A percentile compares a stretch with the other conserved stretches of the same genome.
phyloP scores from a whole-genome alignment of 805 yeast species.

The Diddensiella caesifluorescens region DNA sequence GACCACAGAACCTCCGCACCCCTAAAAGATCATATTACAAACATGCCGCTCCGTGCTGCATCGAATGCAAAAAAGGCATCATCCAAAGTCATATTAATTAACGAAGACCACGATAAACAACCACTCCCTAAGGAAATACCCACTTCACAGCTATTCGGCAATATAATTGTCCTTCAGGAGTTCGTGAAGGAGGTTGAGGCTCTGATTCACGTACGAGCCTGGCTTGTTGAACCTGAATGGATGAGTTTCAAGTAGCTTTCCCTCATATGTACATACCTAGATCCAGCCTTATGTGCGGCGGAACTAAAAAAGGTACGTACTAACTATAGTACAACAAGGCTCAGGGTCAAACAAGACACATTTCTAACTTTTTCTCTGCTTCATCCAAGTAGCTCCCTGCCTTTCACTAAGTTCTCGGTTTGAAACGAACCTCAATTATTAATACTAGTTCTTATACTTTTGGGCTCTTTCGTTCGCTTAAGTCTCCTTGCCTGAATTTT shows the following conservation, averaged over 20 bases:
- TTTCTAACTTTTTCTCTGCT: too few species aligned
- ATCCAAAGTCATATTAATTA: background rate
- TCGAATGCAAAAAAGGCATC: background rate
- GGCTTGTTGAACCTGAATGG: conserved; percentile 15
- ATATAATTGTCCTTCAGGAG: conserved; percentile 24
- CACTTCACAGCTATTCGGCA: conserved; percentile 23
- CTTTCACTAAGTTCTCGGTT: too few species aligned
- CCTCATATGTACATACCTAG: too few species aligned
- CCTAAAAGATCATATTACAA: conserved; percentile 1
- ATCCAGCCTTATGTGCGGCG: too few species aligned
- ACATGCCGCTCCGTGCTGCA: conserved; percentile 7
- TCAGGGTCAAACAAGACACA: too few species aligned
- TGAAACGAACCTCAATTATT: too few species aligned
- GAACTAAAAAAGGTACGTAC: too few species aligned
- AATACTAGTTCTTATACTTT: too few species aligned
- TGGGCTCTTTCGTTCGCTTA: too few species aligned
- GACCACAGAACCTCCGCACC: background rate
- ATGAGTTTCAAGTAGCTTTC: conserved; percentile 1
- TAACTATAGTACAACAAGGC: too few species aligned
- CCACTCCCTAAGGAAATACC: conserved; percentile 1
- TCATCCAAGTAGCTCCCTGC: too few species aligned
- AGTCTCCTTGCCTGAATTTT: too few species aligned
- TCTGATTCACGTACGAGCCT: conserved; percentile 24
- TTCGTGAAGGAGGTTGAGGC: conserved; percentile 29
- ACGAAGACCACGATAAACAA: background rate